phyloP scores from a whole-genome alignment of 1,139 yeast genomes.

The Pichia sp. region DNA sequence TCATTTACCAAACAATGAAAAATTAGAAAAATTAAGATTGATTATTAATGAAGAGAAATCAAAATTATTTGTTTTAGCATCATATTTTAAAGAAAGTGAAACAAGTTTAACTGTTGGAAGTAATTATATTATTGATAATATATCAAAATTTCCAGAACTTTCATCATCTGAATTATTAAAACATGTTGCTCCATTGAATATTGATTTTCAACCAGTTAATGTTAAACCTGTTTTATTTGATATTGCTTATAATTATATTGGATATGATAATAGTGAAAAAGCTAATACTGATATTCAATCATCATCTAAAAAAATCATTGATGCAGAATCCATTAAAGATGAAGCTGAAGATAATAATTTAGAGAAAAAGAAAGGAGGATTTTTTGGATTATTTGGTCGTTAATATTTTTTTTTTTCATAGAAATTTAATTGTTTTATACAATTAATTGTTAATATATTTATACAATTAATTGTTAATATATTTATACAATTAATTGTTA shows the following conservation, averaged over 20 bases:
- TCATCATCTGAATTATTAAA: conserved; percentile 34
- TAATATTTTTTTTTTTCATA: conserved; percentile 16
- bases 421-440: no score
- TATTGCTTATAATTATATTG: conserved; percentile 75
- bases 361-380: conserved; percentile 36
- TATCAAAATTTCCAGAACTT: conserved; percentile 39
- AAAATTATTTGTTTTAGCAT: conserved; percentile 47
- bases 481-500: no score
- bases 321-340: background rate
- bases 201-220: conserved; percentile 45
- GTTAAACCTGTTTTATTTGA: conserved; percentile 89
- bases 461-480: no score
- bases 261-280: conserved; percentile 32
- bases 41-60: conserved; percentile 31
- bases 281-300: background rate
- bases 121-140: conserved; percentile 40
- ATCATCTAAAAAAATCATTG: background rate
- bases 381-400: conserved; percentile 45
- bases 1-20: conserved; percentile 33
- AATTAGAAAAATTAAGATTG: conserved; percentile 30
- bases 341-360: conserved; percentile 6
- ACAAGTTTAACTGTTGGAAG: conserved; percentile 7
- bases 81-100: conserved; percentile 30
- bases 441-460: no score
- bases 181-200: conserved; percentile 43